A percentile compares a stretch with the other conserved stretches of the same genome.
Evolutionary conservation across 176 grass and related monocot species (phyloP).

Genomic region (Puccinellia tenuiflora): DNA sequence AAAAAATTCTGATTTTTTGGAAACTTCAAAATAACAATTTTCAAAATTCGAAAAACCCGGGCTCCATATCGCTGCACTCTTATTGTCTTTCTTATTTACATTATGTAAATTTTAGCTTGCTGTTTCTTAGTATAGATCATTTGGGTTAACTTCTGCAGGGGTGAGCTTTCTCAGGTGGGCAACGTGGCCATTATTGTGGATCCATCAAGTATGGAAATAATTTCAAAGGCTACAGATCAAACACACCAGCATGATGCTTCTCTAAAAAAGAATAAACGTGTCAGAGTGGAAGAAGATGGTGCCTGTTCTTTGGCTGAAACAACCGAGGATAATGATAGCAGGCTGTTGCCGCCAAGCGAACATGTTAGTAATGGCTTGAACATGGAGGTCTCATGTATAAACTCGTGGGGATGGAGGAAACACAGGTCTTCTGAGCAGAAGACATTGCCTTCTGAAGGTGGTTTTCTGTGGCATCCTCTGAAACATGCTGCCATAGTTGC

Average conservation of each 20-base stretch:
- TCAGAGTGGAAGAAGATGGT: conserved; percentile 17
- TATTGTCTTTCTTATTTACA: background rate
- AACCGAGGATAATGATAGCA: background rate
- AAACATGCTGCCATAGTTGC: conserved; percentile 78
- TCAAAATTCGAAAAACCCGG: too few species aligned
- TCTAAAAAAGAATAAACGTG: conserved; percentile 6
- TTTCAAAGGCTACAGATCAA: conserved; percentile 55
- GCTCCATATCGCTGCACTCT: too few species aligned
- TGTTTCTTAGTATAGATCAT: background rate
- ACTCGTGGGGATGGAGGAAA: conserved; percentile 64
- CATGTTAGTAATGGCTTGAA: conserved; percentile 14
- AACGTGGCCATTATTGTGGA: conserved; percentile 78
- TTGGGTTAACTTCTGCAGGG: background rate
- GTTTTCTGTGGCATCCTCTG: conserved; percentile 72
- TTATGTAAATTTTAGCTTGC: background rate
- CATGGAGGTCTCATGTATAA: conserved; percentile 52
- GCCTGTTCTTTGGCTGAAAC: background rate
- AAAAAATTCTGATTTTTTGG: too few species aligned
- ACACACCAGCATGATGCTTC: conserved; percentile 17
- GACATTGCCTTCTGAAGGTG: conserved; percentile 12
- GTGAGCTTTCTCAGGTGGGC: conserved; percentile 32
- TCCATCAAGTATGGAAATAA: conserved; percentile 59
- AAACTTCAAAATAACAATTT: too few species aligned
- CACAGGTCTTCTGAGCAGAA: conserved; percentile 16
- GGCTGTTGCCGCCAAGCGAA: background rate